Evolutionary conservation across 2,329 filamentous ascomycete species (phyloP), one percentile per base, ranked within the genome.

Genomic region (Pseudogymnoascus sp.): DNA sequence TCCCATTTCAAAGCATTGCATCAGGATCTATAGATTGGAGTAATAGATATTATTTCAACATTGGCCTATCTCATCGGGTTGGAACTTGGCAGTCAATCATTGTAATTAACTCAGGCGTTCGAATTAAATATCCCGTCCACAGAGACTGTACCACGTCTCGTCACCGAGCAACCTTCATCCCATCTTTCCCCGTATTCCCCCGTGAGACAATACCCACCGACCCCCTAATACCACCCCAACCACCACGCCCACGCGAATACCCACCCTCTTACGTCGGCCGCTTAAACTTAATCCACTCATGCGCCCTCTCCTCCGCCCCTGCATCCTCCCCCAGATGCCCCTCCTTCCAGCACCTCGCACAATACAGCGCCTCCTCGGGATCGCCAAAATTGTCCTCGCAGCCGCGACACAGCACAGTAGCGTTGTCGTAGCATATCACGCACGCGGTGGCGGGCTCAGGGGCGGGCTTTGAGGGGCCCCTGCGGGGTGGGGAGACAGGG

Each of bases 341-440:
- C 71, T 93, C 90, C 64, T 81, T 82, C 91, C 91, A 96, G 77
- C 91, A 96, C 14, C 82, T 78, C 21, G 81, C 79, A 73, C 91
- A 96, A 72, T 93, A 96, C 42, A 91, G 78, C 21, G 56, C 56
- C 31, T 60, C 56, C 31, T 60, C 56, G 5, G 56, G 7, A 67
- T 93, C 82, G 1, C 77, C 78, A 24, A 35, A 60, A 61, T 80
- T 86, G 29, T 76, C 75, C 37, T 86, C 85, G 69, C 91, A 96
- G 2, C 87, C 90, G 0, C 86, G 72, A 72, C 91, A 96, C 64
- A 81, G 81, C 29, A 95, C 76, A 2, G 85, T 86, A 0, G 88
- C 90, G 70, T 95, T 89, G 64, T 91, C 89, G 56, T 88, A 85
- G 72, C 91, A 96, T 8, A 95, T 91, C 33, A 87, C 83, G 73